These are phyloP conservation scores for Colletotrichum sojae DNA, from an alignment of 2,329 filamentous ascomycete genomes.

Conservation along the genomic window DNA sequence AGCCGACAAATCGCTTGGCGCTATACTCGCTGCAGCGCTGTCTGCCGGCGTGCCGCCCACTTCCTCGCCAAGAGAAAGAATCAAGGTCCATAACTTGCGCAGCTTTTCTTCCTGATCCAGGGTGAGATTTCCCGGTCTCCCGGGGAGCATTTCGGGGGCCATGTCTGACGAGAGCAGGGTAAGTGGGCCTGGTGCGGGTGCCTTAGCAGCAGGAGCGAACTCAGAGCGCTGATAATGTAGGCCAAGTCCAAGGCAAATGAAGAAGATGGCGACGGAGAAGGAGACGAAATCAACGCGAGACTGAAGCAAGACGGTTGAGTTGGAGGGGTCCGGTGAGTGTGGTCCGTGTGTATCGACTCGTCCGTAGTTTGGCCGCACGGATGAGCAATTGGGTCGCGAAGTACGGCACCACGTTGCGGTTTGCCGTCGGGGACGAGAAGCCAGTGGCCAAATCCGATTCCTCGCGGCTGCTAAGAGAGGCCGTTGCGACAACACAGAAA, in stretches of 20 bases:
- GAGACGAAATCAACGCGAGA: constrained; percentile 36
- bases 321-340: constrained; percentile 12
- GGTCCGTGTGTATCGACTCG: constrained; percentile 8
- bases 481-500: constrained; percentile 20
- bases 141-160: constrained; percentile 68
- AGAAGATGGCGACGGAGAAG: constrained; percentile 30
- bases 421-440: constrained; percentile 8
- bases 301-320: constrained; percentile 29
- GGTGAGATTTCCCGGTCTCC: constrained; percentile 90
- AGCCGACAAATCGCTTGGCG: constrained; percentile 47
- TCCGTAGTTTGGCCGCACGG: constrained; percentile 15
- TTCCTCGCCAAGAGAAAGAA: constrained; percentile 73
- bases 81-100: constrained; percentile 85
- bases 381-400: neutral
- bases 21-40: constrained; percentile 45
- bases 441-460: constrained; percentile 3
- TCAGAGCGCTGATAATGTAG: constrained; percentile 26
- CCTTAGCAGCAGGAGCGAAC: neutral
- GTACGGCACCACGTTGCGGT: neutral
- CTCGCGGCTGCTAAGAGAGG: constrained; percentile 9
- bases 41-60: constrained; percentile 43
- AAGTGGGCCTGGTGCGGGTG: neutral
- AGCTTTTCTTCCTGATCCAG: constrained; percentile 90
- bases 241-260: constrained; percentile 36
- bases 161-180: constrained; percentile 48